Percentiles rank a stretch among this genome's conserved stretches.
These are phyloP conservation scores for Erigeron philadelphicus DNA, from an alignment of 140 eudicot genomes.

Conservation along the genomic window DNA sequence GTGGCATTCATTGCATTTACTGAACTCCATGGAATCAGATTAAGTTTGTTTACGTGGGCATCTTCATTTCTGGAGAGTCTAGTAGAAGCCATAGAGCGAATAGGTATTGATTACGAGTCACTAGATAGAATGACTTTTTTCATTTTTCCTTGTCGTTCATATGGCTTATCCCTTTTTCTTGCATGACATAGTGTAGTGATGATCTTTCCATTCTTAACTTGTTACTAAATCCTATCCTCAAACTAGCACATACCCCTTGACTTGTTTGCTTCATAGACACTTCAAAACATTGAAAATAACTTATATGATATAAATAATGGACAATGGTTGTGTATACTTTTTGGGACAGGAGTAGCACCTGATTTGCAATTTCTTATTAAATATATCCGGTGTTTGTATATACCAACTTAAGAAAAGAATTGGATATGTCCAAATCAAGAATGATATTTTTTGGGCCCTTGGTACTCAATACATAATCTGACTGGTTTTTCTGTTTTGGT, in stretches of 20 bases:
- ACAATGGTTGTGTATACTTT: neutral
- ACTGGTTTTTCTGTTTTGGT: conserved; percentile 23
- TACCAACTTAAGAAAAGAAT: neutral
- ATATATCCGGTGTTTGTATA: neutral
- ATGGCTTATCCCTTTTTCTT: too few relatives aligned
- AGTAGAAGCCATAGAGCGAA: conserved; percentile 45
- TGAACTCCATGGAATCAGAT: conserved; percentile 53
- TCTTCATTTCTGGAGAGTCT: conserved; percentile 51
- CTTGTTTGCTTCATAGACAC: too few relatives aligned
- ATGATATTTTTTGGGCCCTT: neutral
- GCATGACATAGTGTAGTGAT: too few relatives aligned
- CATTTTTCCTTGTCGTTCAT: too few relatives aligned
- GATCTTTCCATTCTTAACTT: too few relatives aligned
- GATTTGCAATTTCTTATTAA: neutral
- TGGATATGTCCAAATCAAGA: neutral
- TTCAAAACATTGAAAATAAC: too few relatives aligned
- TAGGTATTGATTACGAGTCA: conserved; percentile 41
- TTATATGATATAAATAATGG: neutral
- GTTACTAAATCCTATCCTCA: too few relatives aligned
- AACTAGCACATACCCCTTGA: too few relatives aligned
- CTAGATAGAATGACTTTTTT: neutral
- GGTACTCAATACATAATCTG: conserved; percentile 16
- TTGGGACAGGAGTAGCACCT: neutral
- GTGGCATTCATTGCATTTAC: conserved; percentile 53
- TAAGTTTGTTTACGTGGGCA: conserved; percentile 41